Percentiles rank a stretch among this genome's conserved stretches.
Conservation (phyloP, 768 basidiomycete genomes). For the Obba rivulosa region DNA sequence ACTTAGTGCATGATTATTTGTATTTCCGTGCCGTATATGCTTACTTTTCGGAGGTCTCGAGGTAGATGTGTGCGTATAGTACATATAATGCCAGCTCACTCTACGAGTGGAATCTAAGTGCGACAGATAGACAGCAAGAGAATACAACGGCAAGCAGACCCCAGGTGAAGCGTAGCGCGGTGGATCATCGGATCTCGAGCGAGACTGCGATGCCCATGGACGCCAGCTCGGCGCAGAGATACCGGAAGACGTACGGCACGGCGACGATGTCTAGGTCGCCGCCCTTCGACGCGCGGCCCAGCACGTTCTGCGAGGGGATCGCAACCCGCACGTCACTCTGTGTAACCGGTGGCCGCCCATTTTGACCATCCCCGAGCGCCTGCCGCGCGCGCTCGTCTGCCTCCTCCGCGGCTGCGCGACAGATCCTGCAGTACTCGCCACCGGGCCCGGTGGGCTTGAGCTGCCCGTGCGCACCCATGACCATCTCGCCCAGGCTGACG, state of each 20-base stretch:
- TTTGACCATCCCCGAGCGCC: conserved; percentile 52
- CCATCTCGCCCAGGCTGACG: conserved; percentile 61
- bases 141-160: not conserved
- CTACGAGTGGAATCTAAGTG: not conserved
- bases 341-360: conserved; percentile 30
- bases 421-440: conserved; percentile 96
- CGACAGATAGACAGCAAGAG: not conserved
- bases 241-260: conserved; percentile 91
- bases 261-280: conserved; percentile 93
- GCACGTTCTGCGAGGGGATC: conserved; percentile 62
- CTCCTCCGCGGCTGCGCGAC: conserved; percentile 65
- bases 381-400: conserved; percentile 58
- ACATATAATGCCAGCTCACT: not conserved
- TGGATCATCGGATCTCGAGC: conserved; percentile 57
- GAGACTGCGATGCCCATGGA: conserved; percentile 96
- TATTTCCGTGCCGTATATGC: not conserved
- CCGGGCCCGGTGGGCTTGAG: conserved; percentile 64
- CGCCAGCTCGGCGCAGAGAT: conserved; percentile 94
- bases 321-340: conserved; percentile 56
- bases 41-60: not conserved
- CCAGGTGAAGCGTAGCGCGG: not conserved
- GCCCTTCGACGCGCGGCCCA: conserved; percentile 55
- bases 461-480: conserved; percentile 42
- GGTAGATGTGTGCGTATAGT: not conserved
- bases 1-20: no score